These are phyloP conservation scores for Tilletia walkeri DNA, from an alignment of 1,284 basidiomycete species.

Conservation along the genomic window DNA sequence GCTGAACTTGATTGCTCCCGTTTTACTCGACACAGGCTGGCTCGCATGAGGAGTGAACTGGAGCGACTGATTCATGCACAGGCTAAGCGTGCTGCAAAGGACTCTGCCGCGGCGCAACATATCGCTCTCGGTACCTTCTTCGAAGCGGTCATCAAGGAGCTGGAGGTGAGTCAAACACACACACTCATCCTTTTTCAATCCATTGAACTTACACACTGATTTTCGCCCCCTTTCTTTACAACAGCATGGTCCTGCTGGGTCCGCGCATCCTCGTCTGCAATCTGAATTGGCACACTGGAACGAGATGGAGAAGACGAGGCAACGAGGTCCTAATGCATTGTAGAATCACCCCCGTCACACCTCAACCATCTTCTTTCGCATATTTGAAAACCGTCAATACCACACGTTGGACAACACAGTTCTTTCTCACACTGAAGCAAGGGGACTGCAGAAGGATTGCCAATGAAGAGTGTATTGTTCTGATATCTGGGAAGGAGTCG, in stretches of 20 bases:
- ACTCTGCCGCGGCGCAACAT: conserved; percentile 4
- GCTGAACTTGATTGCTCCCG: not conserved
- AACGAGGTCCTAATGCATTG: not conserved
- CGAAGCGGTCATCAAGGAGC: conserved; percentile 16
- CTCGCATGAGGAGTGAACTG: conserved; percentile 17
- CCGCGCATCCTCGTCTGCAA: conserved; percentile 25
- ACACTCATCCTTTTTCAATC: not conserved
- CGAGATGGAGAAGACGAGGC: conserved; percentile 18
- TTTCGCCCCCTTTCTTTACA: not conserved
- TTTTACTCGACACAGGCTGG: not conserved
- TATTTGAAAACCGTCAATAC: too few species aligned
- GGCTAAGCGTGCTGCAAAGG: conserved; percentile 12
- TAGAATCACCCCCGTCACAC: too few species aligned
- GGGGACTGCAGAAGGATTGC: too few species aligned
- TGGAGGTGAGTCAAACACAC: conserved; percentile 18
- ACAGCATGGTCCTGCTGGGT: conserved; percentile 15
- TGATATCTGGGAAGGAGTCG: not conserved
- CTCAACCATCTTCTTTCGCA: too few species aligned
- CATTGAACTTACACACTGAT: too few species aligned
- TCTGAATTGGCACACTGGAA: conserved; percentile 36
- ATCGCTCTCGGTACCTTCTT: conserved; percentile 11
- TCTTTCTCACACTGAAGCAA: too few species aligned
- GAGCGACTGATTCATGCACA: conserved; percentile 15
- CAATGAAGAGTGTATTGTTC: not conserved
- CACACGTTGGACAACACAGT: too few species aligned